Evolutionary conservation across 306 rosid genomes (phyloP).

Genomic region (Elaeagnus macrophylla): DNA sequence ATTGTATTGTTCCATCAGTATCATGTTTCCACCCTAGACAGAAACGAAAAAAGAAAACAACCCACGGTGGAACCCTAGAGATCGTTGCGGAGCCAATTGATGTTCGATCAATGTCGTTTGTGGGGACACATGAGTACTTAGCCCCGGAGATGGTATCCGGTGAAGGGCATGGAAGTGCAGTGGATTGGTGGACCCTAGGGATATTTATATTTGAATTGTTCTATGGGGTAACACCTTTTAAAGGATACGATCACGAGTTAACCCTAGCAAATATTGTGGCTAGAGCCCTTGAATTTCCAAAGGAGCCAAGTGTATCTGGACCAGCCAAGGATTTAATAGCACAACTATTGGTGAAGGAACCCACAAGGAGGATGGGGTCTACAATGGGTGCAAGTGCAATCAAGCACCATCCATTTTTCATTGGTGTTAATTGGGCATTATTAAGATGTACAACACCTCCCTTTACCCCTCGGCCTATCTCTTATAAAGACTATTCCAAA

Average conservation of each 20-base stretch:
- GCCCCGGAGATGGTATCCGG: conserved; percentile 62
- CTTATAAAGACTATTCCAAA: too few relatives aligned
- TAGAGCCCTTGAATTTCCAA: conserved; percentile 63
- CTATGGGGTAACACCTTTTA: conserved; percentile 68
- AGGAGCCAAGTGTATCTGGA: conserved; percentile 40
- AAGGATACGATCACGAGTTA: conserved; percentile 54
- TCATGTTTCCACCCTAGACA: conserved; percentile 51
- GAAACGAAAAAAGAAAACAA: conserved; percentile 33
- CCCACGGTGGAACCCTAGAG: conserved; percentile 31
- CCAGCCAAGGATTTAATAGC: conserved; percentile 52
- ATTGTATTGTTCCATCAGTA: conserved; percentile 53
- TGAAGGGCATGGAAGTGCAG: conserved; percentile 68
- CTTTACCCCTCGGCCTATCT: conserved; percentile 28
- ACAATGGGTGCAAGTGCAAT: conserved; percentile 49
- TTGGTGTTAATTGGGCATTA: conserved; percentile 65
- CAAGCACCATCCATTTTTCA: conserved; percentile 55
- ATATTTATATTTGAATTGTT: conserved; percentile 51
- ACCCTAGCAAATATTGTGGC: conserved; percentile 70
- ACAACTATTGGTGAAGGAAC: conserved; percentile 56
- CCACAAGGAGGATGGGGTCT: conserved; percentile 54
- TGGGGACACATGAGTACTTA: conserved; percentile 66
- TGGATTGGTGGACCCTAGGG: conserved; percentile 82
- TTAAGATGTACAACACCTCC: conserved; percentile 66
- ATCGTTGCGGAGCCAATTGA: conserved; percentile 55
- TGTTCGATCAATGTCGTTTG: conserved; percentile 67